A percentile compares a stretch with the other conserved stretches of the same genome.
These are phyloP conservation scores for Bruguiera parviflora DNA, from an alignment of 345 rosid genomes.

Conservation along the genomic window DNA sequence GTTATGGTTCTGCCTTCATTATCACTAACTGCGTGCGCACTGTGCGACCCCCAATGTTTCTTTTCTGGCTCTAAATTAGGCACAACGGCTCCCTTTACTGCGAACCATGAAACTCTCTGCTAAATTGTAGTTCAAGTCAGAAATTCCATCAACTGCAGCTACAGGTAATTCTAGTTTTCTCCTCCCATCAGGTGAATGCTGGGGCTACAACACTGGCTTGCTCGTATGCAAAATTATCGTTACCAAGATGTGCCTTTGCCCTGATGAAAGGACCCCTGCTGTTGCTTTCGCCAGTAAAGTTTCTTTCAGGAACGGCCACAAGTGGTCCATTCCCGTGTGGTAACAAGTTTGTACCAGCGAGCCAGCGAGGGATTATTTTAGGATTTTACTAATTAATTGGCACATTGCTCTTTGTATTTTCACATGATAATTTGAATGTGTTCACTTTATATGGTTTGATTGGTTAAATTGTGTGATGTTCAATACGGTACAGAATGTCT, in stretches of 20 bases:
- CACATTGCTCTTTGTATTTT: neutral
- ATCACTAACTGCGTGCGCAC: too few species aligned
- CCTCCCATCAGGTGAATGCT: neutral
- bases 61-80: too few species aligned
- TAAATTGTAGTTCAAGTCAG: neutral
- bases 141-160: neutral
- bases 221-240: neutral
- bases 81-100: neutral
- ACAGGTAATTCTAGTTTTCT: neutral
- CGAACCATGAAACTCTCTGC: neutral
- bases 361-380: neutral
- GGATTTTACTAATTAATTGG: neutral
- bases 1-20: too few species aligned
- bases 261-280: neutral
- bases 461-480: neutral
- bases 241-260: neutral
- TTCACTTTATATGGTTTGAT: neutral
- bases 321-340: conserved; percentile 9
- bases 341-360: neutral
- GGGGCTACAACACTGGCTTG: neutral
- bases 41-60: neutral
- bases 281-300: neutral
- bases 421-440: neutral
- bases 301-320: neutral
- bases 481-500: conserved; percentile 30